Percentiles rank a stretch among this genome's conserved stretches.
These are phyloP conservation scores for Eimeria praecox DNA, from an alignment of 169 alveolate species.

Conservation along the genomic window DNA sequence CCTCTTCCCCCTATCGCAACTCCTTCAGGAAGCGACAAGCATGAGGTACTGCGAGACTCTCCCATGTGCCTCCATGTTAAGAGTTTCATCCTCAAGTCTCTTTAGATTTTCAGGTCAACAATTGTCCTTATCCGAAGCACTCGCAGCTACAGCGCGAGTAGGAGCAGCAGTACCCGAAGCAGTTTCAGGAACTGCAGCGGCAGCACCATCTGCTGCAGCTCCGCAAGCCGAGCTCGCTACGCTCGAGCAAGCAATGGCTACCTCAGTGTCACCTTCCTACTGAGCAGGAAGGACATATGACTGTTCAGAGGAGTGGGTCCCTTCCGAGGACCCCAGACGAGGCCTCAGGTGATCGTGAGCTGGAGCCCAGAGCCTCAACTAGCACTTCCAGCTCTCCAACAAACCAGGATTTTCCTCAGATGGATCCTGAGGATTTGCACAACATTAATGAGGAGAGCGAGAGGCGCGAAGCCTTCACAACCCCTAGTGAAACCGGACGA, in stretches of 20 bases:
- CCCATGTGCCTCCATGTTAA: not conserved
- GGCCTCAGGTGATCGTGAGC: slow-evolving; percentile 6
- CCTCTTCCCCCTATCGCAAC: not conserved
- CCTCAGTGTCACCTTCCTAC: not conserved
- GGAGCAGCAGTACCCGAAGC: slow-evolving; percentile 20
- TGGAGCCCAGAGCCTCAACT: slow-evolving; percentile 24
- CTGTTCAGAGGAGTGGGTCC: slow-evolving; percentile 19
- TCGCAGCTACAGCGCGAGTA: slow-evolving; percentile 26
- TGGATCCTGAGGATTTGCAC: not conserved
- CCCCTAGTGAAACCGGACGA: not conserved
- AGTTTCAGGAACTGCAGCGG: slow-evolving; percentile 9
- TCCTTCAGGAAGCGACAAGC: slow-evolving; percentile 2
- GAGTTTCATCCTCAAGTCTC: not conserved
- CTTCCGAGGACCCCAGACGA: slow-evolving; percentile 29
- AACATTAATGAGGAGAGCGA: not conserved
- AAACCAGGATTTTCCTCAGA: not conserved
- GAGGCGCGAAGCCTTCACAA: not conserved
- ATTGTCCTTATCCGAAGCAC: not conserved
- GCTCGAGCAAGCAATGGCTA: slow-evolving; percentile 26
- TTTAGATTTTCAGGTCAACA: not conserved
- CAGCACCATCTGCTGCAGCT: slow-evolving; percentile 30
- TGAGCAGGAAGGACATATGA: slow-evolving; percentile 28
- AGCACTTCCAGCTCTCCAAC: not conserved
- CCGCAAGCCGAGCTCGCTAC: slow-evolving; percentile 27
- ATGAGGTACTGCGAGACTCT: slow-evolving; percentile 40